Evolutionary conservation across 495 filamentous ascomycete genomes (phyloP), one percentile per base, ranked within the genome.

Genomic region (Chaetomidium leptoderma): DNA sequence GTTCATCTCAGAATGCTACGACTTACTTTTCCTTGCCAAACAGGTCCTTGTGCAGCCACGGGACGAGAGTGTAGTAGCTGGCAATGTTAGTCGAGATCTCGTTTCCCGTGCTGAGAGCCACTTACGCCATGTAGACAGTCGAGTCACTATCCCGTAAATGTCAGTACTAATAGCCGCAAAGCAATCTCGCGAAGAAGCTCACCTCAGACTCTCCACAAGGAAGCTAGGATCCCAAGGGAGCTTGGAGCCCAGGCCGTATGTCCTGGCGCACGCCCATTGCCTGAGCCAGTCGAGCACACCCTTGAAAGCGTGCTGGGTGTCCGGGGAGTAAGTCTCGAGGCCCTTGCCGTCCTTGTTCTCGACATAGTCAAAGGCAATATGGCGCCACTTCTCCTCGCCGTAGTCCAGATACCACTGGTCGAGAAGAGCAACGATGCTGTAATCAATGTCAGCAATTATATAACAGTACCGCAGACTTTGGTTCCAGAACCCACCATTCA

Each of bases 371-470:
- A 91, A 75, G n/a, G 89, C 87, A 21, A 78, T 73, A 53, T 87
- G 67, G 66, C 65, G 64, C 91, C 91, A 96, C 48, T 83, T 76
- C 48, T 88, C 85, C 78, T 91, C 90, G 55, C 90, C 93, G 62
- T 98, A 98, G 74, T 96, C 92, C 61, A 97, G 73, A 72, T 92
- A 98, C 89, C 92, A 98, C 71, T 98, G 93, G 61, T 95, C 92
- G 59, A 96, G 84, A 66, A 91, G 86, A 8, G 92, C 92, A 55
- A 92, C 93, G 36, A 93, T 88, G 70, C 92, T 96, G 40, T 23
- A 17, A 6, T 9, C 13, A 23, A n/a, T 17, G 32, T 56, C 26
- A 57, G 53, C 19, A 6, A 32, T 2, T 4, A 8, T n/a, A 33
- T 23, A 7, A 7, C 10, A 6, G 8, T 30, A 1, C 24, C 0